These are phyloP conservation scores for Malassezia brasiliensis DNA, from an alignment of 1,284 basidiomycete species.

Conservation along the genomic window DNA sequence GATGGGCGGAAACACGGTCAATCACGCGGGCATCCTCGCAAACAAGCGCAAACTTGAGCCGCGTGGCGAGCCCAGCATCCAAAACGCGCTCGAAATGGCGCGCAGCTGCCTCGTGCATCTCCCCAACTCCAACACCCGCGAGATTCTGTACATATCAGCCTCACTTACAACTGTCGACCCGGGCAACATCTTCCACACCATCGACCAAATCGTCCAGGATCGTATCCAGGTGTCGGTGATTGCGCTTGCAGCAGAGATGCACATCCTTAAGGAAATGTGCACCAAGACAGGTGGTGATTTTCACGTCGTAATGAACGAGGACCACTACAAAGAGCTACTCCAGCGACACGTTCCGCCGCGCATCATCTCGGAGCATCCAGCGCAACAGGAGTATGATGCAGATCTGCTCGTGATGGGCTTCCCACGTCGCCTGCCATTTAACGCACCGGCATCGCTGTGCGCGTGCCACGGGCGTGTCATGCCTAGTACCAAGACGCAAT, in stretches of 20 bases:
- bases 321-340: slow-evolving; percentile 85
- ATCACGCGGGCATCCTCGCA: slow-evolving; percentile 71
- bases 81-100: slow-evolving; percentile 91
- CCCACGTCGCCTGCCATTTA: slow-evolving; percentile 50
- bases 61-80: slow-evolving; percentile 80
- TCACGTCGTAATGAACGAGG: slow-evolving; percentile 91
- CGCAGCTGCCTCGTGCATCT: slow-evolving; percentile 56
- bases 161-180: slow-evolving; percentile 94
- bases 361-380: slow-evolving; percentile 21
- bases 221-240: slow-evolving; percentile 82
- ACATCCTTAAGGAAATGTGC: slow-evolving; percentile 75
- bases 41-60: slow-evolving; percentile 83
- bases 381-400: slow-evolving; percentile 15
- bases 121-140: slow-evolving; percentile 85
- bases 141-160: slow-evolving; percentile 85
- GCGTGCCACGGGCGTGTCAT: slow-evolving; percentile 85
- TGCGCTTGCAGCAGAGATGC: slow-evolving; percentile 84
- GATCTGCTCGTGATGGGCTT: slow-evolving; percentile 98
- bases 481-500: slow-evolving; percentile 50
- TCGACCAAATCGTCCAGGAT: slow-evolving; percentile 65
- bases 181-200: slow-evolving; percentile 85
- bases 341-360: slow-evolving; percentile 86
- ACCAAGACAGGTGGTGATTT: slow-evolving; percentile 38
- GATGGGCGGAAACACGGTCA: slow-evolving; percentile 87
- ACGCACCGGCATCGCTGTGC: slow-evolving; percentile 52